A percentile compares a stretch with the other conserved stretches of the same genome.
These are phyloP conservation scores for Blastosporella zonata DNA, from an alignment of 1,284 basidiomycete genomes.

Conservation along the genomic window DNA sequence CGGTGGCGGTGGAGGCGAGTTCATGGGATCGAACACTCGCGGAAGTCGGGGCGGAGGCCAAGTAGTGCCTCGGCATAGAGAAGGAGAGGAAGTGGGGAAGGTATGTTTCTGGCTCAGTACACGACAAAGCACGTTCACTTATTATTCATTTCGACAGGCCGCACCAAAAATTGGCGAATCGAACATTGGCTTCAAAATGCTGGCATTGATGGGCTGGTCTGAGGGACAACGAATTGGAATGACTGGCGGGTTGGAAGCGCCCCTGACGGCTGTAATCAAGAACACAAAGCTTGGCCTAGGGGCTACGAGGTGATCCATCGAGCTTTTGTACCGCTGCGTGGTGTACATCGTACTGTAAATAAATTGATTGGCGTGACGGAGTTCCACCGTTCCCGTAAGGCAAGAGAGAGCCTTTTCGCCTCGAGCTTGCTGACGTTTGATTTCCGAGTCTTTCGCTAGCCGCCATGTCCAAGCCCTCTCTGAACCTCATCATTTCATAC, in stretches of 20 bases:
- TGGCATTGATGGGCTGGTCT: conserved; percentile 76
- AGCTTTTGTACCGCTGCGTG: too few species aligned
- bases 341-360: too few species aligned
- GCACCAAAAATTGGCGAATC: conserved; percentile 71
- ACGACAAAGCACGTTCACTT: background rate
- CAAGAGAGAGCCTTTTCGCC: too few species aligned
- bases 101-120: conserved; percentile 27
- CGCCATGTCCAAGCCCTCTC: too few species aligned
- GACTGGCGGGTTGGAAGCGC: conserved; percentile 57
- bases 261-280: conserved; percentile 72
- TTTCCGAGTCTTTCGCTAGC: too few species aligned
- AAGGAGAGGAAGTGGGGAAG: conserved; percentile 78
- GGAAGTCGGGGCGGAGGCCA: conserved; percentile 26
- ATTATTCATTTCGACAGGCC: conserved; percentile 34
- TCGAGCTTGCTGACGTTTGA: too few species aligned
- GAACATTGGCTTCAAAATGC: conserved; percentile 76
- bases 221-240: conserved; percentile 68
- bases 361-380: too few species aligned
- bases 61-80: conserved; percentile 47
- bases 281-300: conserved; percentile 71
- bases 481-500: too few species aligned
- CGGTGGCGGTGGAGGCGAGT: conserved; percentile 31
- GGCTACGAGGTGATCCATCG: conserved; percentile 35
- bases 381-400: too few species aligned
- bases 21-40: conserved; percentile 30